phyloP scores from a whole-genome alignment of 2,329 filamentous ascomycete genomes.

The Shiraia bambusicola region DNA sequence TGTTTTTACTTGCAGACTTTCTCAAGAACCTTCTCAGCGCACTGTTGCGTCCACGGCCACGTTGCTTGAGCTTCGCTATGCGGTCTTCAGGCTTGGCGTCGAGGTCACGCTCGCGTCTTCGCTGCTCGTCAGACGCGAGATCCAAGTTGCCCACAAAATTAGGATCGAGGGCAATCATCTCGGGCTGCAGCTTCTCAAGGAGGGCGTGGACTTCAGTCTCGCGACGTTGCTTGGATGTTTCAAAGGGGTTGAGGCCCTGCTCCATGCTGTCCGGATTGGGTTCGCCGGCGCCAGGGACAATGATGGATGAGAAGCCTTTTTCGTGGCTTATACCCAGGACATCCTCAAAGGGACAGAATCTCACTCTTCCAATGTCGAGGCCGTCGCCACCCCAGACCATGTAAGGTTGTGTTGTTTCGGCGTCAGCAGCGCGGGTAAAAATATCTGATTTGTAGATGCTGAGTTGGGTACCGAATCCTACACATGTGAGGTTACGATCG shows the following conservation, averaged over 20 bases:
- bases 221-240: slow-evolving; percentile 87
- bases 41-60: slow-evolving; percentile 85
- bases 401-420: slow-evolving; percentile 82
- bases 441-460: slow-evolving; percentile 84
- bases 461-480: slow-evolving; percentile 86
- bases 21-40: slow-evolving; percentile 83
- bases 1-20: slow-evolving; percentile 89
- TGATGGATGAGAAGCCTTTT: slow-evolving; percentile 82
- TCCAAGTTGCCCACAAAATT: slow-evolving; percentile 90
- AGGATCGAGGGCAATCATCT: slow-evolving; percentile 95
- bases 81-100: slow-evolving; percentile 67
- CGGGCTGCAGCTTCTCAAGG: slow-evolving; percentile 91
- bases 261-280: slow-evolving; percentile 95
- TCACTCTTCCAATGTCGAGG: slow-evolving; percentile 73
- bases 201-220: slow-evolving; percentile 87
- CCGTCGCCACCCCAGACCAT: slow-evolving; percentile 92
- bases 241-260: slow-evolving; percentile 78
- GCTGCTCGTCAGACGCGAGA: slow-evolving; percentile 74
- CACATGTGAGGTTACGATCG: slow-evolving; percentile 81
- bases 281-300: slow-evolving; percentile 93
- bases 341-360: slow-evolving; percentile 96
- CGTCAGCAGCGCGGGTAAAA: slow-evolving; percentile 74
- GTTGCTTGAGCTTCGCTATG: slow-evolving; percentile 66
- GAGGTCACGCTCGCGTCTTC: slow-evolving; percentile 73
- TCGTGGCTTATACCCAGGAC: slow-evolving; percentile 83